These are phyloP conservation scores for Venturia pyrina DNA, from an alignment of 2,329 filamentous ascomycete genomes.

Conservation along the genomic window DNA sequence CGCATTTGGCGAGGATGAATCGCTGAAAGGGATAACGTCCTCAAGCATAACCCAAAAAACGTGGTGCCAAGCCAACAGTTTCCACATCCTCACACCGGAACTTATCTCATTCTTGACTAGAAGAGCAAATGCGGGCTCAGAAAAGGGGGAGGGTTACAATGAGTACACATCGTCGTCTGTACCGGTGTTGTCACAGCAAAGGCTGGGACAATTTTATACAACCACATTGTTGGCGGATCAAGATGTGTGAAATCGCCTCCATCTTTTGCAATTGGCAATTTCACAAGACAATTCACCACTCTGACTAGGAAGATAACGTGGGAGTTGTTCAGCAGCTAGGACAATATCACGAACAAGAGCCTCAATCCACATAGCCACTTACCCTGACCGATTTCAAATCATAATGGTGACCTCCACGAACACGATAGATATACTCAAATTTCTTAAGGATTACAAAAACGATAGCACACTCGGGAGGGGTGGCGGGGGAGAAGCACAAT, in stretches of 20 bases:
- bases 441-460: background rate
- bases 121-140: too few species aligned
- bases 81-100: too few species aligned
- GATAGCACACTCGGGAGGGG: background rate
- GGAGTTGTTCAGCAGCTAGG: background rate
- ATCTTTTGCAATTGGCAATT: background rate
- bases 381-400: background rate
- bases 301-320: background rate
- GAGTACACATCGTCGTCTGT: too few species aligned
- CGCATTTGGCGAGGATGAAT: constrained; percentile 54
- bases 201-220: background rate
- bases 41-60: background rate
- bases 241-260: background rate
- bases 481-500: background rate
- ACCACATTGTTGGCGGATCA: background rate
- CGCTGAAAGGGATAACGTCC: background rate
- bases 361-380: background rate
- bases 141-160: too few species aligned
- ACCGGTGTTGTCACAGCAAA: background rate
- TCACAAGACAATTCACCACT: background rate
- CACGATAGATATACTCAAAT: background rate
- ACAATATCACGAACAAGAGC: background rate
- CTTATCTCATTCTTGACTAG: too few species aligned
- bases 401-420: background rate
- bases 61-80: background rate